phyloP scores from a whole-genome alignment of 1,139 yeast species.

The Candida mesenterica region DNA sequence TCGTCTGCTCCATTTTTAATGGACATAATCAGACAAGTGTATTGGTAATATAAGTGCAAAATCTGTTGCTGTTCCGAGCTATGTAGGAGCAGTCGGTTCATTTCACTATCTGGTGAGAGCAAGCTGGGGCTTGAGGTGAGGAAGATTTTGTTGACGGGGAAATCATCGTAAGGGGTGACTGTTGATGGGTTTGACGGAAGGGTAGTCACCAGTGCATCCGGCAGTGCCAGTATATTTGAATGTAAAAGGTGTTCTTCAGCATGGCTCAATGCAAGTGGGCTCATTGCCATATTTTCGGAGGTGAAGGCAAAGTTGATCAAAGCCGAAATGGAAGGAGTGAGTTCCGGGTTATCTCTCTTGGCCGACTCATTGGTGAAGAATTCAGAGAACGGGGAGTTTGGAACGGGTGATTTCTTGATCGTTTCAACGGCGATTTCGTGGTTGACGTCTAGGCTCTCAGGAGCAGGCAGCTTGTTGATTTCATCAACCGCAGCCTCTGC shows the following conservation, averaged over 20 bases:
- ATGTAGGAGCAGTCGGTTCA: slow-evolving; percentile 16
- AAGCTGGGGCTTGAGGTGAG: slow-evolving; percentile 2
- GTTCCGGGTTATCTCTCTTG: slow-evolving; percentile 17
- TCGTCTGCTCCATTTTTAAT: slow-evolving; percentile 62
- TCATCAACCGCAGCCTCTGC: slow-evolving; percentile 25
- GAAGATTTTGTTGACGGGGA: slow-evolving; percentile 5
- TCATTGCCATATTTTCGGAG: slow-evolving; percentile 22
- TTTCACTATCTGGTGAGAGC: slow-evolving; percentile 8
- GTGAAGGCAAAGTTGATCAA: slow-evolving; percentile 44
- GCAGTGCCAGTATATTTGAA: background rate
- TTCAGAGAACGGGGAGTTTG: slow-evolving; percentile 4
- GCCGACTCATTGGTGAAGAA: slow-evolving; percentile 2
- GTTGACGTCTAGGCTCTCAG: background rate
- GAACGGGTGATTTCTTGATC: background rate
- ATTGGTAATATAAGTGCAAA: slow-evolving; percentile 34
- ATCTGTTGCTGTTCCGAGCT: slow-evolving; percentile 38
- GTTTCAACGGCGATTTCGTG: background rate
- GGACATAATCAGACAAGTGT: slow-evolving; percentile 62
- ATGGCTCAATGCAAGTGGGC: slow-evolving; percentile 29
- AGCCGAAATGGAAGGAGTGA: slow-evolving; percentile 47
- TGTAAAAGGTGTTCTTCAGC: slow-evolving; percentile 1
- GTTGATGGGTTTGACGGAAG: background rate
- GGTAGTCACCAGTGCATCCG: background rate
- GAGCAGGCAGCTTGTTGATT: slow-evolving; percentile 15
- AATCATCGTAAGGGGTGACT: slow-evolving; percentile 3